A percentile compares a stretch with the other conserved stretches of the same genome.
These are phyloP conservation scores for Fusarium pseudocircinatum DNA, from an alignment of 2,329 filamentous ascomycete genomes.

Conservation along the genomic window DNA sequence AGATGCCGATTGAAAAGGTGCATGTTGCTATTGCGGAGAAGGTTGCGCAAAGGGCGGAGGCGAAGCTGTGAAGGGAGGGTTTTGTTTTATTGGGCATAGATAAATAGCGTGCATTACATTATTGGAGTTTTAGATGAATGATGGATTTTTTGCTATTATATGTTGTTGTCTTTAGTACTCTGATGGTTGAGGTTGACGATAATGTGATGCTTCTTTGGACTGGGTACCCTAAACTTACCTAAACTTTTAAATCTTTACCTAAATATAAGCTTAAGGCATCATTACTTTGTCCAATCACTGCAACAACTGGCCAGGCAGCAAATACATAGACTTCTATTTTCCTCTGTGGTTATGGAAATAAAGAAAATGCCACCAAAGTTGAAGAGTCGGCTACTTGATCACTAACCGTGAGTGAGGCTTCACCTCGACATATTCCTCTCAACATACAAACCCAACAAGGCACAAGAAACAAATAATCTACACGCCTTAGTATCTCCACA, in stretches of 20 bases:
- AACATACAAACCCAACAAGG: neutral
- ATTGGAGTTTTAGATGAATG: neutral
- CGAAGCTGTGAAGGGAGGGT: slow-evolving; percentile 16
- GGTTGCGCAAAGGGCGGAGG: slow-evolving; percentile 39
- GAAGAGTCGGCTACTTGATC: accelerated
- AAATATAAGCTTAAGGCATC: neutral
- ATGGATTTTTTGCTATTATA: neutral
- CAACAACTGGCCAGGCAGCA: accelerated
- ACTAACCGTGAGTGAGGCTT: accelerated
- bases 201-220: neutral
- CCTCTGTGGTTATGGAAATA: accelerated
- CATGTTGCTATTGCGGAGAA: slow-evolving; percentile 39
- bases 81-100: neutral
- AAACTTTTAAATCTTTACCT: neutral
- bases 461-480: neutral
- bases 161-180: neutral
- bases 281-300: too few species aligned
- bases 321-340: neutral
- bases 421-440: accelerated
- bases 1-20: slow-evolving; percentile 53
- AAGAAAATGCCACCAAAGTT: accelerated
- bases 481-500: too few species aligned
- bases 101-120: slow-evolving; percentile 30
- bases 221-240: neutral
- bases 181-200: neutral